Base-by-base conservation (phyloP, 2,329 filamentous ascomycete species). In the Monilinia fructigena region DNA sequence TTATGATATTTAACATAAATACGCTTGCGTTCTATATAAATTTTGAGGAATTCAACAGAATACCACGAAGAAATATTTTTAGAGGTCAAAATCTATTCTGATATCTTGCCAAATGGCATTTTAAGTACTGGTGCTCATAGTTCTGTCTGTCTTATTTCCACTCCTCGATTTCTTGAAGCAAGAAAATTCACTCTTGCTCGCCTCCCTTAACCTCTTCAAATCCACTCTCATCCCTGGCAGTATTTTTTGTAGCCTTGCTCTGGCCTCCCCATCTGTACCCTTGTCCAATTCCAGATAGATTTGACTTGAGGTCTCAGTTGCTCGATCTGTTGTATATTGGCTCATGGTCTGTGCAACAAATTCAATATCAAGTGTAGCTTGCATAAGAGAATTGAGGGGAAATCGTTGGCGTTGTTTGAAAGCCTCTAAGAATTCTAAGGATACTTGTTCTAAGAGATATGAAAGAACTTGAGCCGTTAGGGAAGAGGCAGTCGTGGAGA, bases 281-380 rank as follows among this genome's bases (percentile, higher is more conserved):
- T 87, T 85, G 76, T 99, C 95, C 20, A 99, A 81, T 76, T 95
- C 92, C 70, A 95, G 86, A 78, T 98, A 99, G 58, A 99, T 94
- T 76, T 93, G 87, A 72, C 90, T 90, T 80, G 98, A 95, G 18
- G 91, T 83, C 75, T 93, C 87, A 10, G 87, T 88, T 3, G 93
- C 92, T 61, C 87, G 85, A 66, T 96, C 90, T 0, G 92, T 95
- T 0, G 92, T 95, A 78, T 96, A 99, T 72, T 93, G 89, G 68
- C 86, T 91, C 45, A 99, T 84, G 6, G 94, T 97, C 80, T 99
- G 95, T 0, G 93, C 92, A 66, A 98, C 89, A 75, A 99, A 98
- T 78, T 99, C 95, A 1, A 97, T 93, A 75, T 99, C 95, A 1
- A 99, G 86, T 0, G 95, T 99, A 1, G 96, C 96, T 79, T 99